These are phyloP conservation scores for Globisporangium cystogenes DNA, from an alignment of 352 stramenopile species.

Conservation along the genomic window DNA sequence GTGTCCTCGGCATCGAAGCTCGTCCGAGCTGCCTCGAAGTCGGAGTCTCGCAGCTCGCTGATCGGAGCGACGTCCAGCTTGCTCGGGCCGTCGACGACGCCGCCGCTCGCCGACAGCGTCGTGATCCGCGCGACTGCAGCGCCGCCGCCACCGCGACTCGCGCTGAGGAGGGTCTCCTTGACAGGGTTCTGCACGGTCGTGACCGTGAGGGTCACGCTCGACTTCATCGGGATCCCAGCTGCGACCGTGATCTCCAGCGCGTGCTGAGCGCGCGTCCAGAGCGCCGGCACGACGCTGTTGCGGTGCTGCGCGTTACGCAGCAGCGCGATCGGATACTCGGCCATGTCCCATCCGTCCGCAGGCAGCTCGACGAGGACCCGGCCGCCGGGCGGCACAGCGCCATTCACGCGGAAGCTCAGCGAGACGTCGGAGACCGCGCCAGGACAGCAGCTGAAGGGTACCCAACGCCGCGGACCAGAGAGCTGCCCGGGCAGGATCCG, in stretches of 20 bases:
- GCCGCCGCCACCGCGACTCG: neutral
- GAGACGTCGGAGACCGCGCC: constrained; percentile 41
- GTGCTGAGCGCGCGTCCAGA: constrained; percentile 44
- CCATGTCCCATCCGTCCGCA: constrained; percentile 56
- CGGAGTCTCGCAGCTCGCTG: constrained; percentile 52
- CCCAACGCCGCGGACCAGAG: constrained; percentile 34
- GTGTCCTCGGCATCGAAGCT: constrained; percentile 14
- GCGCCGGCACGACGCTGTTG: constrained; percentile 21
- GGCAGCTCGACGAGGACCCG: constrained; percentile 52
- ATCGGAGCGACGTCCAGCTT: constrained; percentile 56
- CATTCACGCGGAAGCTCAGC: constrained; percentile 40
- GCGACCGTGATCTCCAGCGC: constrained; percentile 45
- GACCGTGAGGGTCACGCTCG: constrained; percentile 35
- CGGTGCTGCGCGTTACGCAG: constrained; percentile 27
- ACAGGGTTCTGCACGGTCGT: constrained; percentile 41
- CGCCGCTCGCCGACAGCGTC: constrained; percentile 35
- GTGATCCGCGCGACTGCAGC: constrained; percentile 30
- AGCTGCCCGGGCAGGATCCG: constrained; percentile 50
- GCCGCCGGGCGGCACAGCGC: constrained; percentile 27
- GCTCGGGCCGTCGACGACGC: constrained; percentile 56
- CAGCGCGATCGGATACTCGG: constrained; percentile 28
- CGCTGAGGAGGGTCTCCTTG: constrained; percentile 29
- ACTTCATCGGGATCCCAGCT: constrained; percentile 22
- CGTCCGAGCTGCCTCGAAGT: constrained; percentile 36
- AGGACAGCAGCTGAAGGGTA: constrained; percentile 55